These are phyloP conservation scores for Daphne laureola DNA, from an alignment of 441 rosid species.

Conservation along the genomic window DNA sequence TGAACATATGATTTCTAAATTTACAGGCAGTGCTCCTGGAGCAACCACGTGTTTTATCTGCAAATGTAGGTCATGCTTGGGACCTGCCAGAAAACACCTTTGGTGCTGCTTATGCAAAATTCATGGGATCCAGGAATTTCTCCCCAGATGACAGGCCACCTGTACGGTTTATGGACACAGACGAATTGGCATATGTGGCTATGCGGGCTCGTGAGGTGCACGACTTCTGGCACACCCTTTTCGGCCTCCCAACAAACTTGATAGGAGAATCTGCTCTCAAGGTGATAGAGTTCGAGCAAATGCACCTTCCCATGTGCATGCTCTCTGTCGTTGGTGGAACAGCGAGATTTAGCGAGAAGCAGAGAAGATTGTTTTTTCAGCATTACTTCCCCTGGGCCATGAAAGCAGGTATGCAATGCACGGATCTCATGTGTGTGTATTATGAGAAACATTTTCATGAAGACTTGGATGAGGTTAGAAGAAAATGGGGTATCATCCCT, in stretches of 20 bases:
- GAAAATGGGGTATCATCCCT: constrained; percentile 64
- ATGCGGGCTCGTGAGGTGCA: constrained; percentile 89
- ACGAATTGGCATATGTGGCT: constrained; percentile 75
- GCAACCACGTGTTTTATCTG: constrained; percentile 64
- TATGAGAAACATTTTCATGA: constrained; percentile 73
- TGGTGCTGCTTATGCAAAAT: constrained; percentile 88
- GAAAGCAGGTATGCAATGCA: constrained; percentile 51
- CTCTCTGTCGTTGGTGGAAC: constrained; percentile 90
- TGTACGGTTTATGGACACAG: constrained; percentile 82
- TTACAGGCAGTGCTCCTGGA: constrained; percentile 63
- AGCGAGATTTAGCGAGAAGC: constrained; percentile 67
- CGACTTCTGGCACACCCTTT: constrained; percentile 93
- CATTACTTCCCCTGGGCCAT: constrained; percentile 90
- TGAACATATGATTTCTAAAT: constrained; percentile 2
- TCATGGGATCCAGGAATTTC: constrained; percentile 91
- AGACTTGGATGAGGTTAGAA: constrained; percentile 67
- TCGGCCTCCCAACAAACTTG: constrained; percentile 75
- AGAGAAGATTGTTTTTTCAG: constrained; percentile 56
- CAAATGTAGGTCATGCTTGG: constrained; percentile 73
- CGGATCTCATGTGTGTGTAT: constrained; percentile 77
- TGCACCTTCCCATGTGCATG: constrained; percentile 84
- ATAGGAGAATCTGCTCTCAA: constrained; percentile 84
- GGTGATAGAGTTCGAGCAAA: constrained; percentile 88
- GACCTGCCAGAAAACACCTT: constrained; percentile 77
- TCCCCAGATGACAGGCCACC: constrained; percentile 90